Conservation (phyloP, 371 early-diverging fungal species). For the Mucor irregularis region DNA sequence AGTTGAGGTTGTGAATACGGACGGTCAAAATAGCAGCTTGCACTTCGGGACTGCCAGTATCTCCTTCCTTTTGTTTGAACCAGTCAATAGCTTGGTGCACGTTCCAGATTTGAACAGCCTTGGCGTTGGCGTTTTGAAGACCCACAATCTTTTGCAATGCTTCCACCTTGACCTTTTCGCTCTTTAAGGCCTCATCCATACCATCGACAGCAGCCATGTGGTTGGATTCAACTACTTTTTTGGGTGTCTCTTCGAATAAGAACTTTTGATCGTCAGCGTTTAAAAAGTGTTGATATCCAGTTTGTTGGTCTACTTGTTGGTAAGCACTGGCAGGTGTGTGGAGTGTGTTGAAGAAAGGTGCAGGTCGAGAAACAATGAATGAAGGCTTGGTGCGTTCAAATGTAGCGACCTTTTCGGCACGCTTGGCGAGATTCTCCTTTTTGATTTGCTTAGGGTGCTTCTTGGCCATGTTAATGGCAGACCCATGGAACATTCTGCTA, state of each 20-base stretch:
- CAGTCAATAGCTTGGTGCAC: constrained; percentile 70
- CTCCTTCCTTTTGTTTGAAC: constrained; percentile 76
- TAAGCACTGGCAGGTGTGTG: constrained; percentile 49
- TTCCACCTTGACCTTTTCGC: constrained; percentile 60
- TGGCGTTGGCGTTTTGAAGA: constrained; percentile 78
- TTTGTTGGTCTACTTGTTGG: constrained; percentile 6
- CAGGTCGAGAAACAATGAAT: constrained; percentile 37
- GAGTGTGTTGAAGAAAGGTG: constrained; percentile 43
- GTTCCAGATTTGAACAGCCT: constrained; percentile 79
- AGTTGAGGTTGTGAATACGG: constrained; percentile 83
- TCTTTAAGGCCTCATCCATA: constrained; percentile 42
- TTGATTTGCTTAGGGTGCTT: constrained; percentile 56
- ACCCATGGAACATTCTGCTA: constrained; percentile 38
- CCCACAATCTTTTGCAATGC: constrained; percentile 73
- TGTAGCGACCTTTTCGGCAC: constrained; percentile 40
- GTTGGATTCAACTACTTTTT: constrained; percentile 43
- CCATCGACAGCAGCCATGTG: constrained; percentile 42
- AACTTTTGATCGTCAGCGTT: constrained; percentile 49
- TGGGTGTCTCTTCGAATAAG: constrained; percentile 63
- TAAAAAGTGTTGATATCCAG: constrained; percentile 56
- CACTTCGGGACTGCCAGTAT: constrained; percentile 93
- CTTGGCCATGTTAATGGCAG: constrained; percentile 38
- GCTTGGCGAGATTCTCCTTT: constrained; percentile 52
- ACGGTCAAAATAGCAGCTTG: constrained; percentile 94
- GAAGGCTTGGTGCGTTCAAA: constrained; percentile 51